Conservation (phyloP, 1,284 basidiomycete genomes). For the Tilletia caries region DNA sequence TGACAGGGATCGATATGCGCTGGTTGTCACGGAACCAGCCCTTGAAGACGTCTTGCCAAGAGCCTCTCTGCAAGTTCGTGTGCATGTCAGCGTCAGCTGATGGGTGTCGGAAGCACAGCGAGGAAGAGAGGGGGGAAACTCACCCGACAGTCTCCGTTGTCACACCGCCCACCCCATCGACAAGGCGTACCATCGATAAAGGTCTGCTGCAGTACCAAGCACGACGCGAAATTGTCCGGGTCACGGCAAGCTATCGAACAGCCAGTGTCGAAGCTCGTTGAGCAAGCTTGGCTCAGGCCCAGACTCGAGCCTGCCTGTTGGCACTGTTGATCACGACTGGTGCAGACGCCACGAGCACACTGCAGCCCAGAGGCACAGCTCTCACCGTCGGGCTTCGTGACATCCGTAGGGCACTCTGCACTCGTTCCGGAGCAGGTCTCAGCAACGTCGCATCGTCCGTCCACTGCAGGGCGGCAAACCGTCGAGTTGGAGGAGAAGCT, state of each 20-base stretch:
- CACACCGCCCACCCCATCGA: slow-evolving; percentile 63
- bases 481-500: slow-evolving; percentile 64
- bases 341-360: slow-evolving; percentile 80
- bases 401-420: slow-evolving; percentile 70
- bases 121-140: background rate
- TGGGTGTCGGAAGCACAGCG: background rate
- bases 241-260: slow-evolving; percentile 79
- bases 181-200: slow-evolving; percentile 83
- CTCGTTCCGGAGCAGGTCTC: slow-evolving; percentile 77
- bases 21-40: slow-evolving; percentile 56
- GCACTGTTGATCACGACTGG: slow-evolving; percentile 75
- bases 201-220: slow-evolving; percentile 70
- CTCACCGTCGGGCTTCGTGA: slow-evolving; percentile 66
- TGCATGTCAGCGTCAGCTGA: background rate
- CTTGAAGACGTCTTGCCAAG: slow-evolving; percentile 65
- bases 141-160: slow-evolving; percentile 64
- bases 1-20: slow-evolving; percentile 43
- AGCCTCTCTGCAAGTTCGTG: slow-evolving; percentile 56
- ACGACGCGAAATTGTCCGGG: slow-evolving; percentile 62
- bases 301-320: slow-evolving; percentile 66
- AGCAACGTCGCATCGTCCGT: slow-evolving; percentile 69
- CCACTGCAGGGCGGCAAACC: slow-evolving; percentile 70
- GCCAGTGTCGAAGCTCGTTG: slow-evolving; percentile 58
- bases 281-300: slow-evolving; percentile 68
- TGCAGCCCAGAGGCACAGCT: slow-evolving; percentile 59